Evolutionary conservation across 352 stramenopile species (phyloP).

Genomic region (Plasmopara halstedii): DNA sequence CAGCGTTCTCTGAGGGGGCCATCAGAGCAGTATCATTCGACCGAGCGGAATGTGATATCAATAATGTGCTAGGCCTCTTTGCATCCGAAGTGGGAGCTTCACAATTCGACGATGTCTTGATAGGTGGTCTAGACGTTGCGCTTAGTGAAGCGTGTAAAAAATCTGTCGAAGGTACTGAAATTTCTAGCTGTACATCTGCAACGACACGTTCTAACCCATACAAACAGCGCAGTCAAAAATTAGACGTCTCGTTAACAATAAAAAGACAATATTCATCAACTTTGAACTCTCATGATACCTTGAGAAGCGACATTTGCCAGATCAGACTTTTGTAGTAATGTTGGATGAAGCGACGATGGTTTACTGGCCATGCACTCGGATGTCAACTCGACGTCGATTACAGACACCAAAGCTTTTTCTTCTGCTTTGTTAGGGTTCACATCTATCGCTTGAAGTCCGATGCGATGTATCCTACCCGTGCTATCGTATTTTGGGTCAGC

Average conservation of each 20-base stretch:
- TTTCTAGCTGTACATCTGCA: conserved; percentile 2
- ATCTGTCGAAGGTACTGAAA: neutral
- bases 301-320: neutral
- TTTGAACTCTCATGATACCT: conserved; percentile 1
- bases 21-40: neutral
- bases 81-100: neutral
- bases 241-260: too few species aligned
- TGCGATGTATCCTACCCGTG: conserved; percentile 4
- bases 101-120: conserved; percentile 1
- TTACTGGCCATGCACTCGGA: neutral
- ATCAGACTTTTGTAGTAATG: conserved; percentile 3
- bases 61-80: neutral
- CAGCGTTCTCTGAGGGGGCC: neutral
- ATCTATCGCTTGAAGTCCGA: conserved; percentile 7
- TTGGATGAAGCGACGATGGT: neutral
- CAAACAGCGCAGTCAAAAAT: neutral
- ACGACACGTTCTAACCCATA: neutral
- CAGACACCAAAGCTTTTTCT: neutral
- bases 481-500: conserved; percentile 3
- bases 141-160: neutral
- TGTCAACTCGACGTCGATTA: conserved; percentile 2
- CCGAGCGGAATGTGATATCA: neutral
- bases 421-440: neutral
- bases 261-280: neutral
- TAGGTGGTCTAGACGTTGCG: neutral